Conservation (phyloP, 345 rosid species). For the Rhizophora apiculata region DNA sequence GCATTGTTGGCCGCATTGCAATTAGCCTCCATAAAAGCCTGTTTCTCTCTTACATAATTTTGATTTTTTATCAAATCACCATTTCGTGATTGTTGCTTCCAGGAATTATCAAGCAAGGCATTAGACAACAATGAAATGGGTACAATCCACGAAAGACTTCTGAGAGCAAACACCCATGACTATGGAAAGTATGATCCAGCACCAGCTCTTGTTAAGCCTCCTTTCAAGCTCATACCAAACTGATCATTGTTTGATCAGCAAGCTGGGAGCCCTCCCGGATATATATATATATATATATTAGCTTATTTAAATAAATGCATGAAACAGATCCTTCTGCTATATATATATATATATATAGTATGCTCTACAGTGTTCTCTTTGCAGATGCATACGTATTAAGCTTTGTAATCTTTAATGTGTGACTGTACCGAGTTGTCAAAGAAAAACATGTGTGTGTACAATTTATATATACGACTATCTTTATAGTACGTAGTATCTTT, state of each 20-base stretch:
- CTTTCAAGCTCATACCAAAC: conserved; percentile 93
- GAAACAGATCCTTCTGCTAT: too few relatives aligned
- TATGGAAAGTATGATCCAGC: conserved; percentile 73
- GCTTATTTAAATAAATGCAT: too few relatives aligned
- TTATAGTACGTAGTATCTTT: too few relatives aligned
- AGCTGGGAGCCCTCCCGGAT: too few relatives aligned
- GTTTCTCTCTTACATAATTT: not conserved
- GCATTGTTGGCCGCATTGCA: not conserved
- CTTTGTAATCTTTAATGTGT: too few relatives aligned
- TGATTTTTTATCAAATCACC: not conserved
- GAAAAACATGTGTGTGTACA: too few relatives aligned
- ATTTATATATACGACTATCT: too few relatives aligned
- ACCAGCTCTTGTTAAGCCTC: conserved; percentile 76
- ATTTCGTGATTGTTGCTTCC: not conserved
- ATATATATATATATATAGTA: too few relatives aligned
- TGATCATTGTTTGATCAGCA: conserved; percentile 23
- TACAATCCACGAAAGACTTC: conserved; percentile 59
- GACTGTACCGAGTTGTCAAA: too few relatives aligned
- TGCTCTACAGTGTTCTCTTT: too few relatives aligned
- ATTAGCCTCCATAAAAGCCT: not conserved
- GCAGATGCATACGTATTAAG: too few relatives aligned
- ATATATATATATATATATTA: too few relatives aligned
- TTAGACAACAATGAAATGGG: conserved; percentile 16
- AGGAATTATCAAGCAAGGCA: conserved; percentile 11
- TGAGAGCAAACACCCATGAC: conserved; percentile 57